Evolutionary conservation across 2,329 filamentous ascomycete species (phyloP).

Genomic region (Emergomyces orientalis): DNA sequence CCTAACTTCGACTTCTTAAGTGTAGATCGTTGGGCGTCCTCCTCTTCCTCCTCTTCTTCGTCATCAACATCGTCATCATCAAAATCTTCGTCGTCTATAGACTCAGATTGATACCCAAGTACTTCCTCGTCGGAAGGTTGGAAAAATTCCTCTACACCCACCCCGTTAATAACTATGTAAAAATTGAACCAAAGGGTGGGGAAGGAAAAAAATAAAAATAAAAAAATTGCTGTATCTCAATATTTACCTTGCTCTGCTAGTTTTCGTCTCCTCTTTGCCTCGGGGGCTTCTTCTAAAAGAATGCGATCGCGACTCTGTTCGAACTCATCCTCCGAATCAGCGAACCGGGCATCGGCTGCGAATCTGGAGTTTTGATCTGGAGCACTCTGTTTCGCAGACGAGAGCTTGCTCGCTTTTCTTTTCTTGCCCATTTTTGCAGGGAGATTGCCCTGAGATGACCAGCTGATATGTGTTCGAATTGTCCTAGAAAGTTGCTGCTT

Average conservation of each 20-base stretch:
- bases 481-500: neutral
- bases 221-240: too few relatives aligned
- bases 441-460: neutral
- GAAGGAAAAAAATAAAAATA: neutral
- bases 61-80: constrained; percentile 30
- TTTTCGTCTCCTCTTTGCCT: constrained; percentile 66
- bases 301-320: constrained; percentile 80
- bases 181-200: constrained; percentile 11
- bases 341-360: constrained; percentile 59
- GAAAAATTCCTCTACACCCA: constrained; percentile 45
- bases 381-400: constrained; percentile 27
- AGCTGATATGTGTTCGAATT: neutral
- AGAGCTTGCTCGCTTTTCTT: constrained; percentile 55
- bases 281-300: constrained; percentile 69
- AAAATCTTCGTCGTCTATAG: constrained; percentile 41
- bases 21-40: constrained; percentile 18
- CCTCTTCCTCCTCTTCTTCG: constrained; percentile 26
- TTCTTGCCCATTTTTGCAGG: constrained; percentile 45
- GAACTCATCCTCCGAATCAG: constrained; percentile 90
- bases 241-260: constrained; percentile 57
- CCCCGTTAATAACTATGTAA: neutral
- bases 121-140: constrained; percentile 56
- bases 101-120: constrained; percentile 40
- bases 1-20: constrained; percentile 18
- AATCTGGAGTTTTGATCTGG: constrained; percentile 28